phyloP scores from a whole-genome alignment of 2,329 filamentous ascomycete genomes.

The Dichotomopilus funicola region DNA sequence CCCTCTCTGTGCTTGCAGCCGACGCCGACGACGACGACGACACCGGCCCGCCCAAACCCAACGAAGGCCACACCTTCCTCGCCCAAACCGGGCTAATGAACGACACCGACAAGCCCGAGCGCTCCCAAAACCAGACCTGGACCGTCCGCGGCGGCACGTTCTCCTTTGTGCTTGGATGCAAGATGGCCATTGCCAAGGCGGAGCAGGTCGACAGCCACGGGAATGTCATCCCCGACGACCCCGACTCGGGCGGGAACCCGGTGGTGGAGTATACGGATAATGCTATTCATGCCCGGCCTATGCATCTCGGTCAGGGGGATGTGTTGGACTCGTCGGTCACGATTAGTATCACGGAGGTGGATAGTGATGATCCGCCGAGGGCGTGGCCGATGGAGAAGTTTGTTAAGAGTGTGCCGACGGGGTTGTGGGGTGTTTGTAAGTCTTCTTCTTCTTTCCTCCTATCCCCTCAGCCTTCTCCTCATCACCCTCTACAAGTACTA shows the following conservation, averaged over 20 bases:
- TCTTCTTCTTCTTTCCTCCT: neutral
- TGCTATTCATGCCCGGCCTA: neutral
- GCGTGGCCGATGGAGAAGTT: neutral
- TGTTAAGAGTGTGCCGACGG: neutral
- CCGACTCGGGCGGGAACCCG: neutral
- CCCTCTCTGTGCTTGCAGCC: neutral
- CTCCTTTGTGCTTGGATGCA: neutral
- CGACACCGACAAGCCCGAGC: neutral
- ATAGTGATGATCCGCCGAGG: neutral
- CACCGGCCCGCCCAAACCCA: neutral
- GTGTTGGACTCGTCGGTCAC: neutral
- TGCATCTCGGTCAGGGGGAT: neutral
- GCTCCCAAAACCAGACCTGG: neutral
- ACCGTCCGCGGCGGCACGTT: neutral
- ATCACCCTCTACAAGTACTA: neutral
- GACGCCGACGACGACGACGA: neutral
- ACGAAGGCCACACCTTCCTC: neutral
- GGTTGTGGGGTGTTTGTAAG: neutral
- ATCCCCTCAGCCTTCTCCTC: neutral
- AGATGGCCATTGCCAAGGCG: neutral
- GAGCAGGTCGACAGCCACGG: neutral
- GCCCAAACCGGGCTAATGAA: constrained; percentile 1
- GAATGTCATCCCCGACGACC: neutral
- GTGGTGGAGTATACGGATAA: neutral
- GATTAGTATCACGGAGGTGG: neutral